Base-by-base conservation (phyloP, 2,329 filamentous ascomycete species). In the Macrophomina pseudophaseolina region DNA sequence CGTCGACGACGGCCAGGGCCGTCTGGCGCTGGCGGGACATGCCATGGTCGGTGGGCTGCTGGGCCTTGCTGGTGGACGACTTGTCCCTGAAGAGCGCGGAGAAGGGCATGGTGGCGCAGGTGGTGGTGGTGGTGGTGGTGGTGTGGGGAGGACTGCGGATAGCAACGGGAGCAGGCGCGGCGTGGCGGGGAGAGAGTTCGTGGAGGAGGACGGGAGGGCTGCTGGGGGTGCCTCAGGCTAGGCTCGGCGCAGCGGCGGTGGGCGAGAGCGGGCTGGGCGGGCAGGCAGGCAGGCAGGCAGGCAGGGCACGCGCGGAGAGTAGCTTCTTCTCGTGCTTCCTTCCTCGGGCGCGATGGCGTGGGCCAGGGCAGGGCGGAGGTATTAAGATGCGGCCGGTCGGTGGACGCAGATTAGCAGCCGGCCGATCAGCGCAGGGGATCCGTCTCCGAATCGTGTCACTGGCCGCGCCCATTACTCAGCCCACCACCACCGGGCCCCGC, bases 11-110 rank as follows among this genome's bases (percentile, higher is more conserved):
- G 40, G 65, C 65, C n/a, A 66, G 65, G 30, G 65, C 65, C 8
- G 75, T 76, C 65, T 68, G 69, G 51, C 74, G 72, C 69, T 75
- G 71, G 38, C 63, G 65, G 11, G 74, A 69, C 64, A 66, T 66
- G 58, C 58, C 42, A 33, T 46, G 8, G 56, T 60, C 53, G 14
- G 8, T 3, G 35, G n/a, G 3, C 18, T 32, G 9, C 23, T 38
- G 40, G 16, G 8, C 18, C 12, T 46, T 32, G 42, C 32, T 33
- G 11, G 5, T 14, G 42, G 58, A 48, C 58, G 58, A 48, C 58
- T 49, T 48, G 42, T 62, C 42, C 42, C 30, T 49, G 23, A 23
- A 23, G 49, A 53, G 30, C 12, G 30, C 16, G 8, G 28, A n/a
- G 49, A 53, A 53, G 12, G 49, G 49, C 49, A 53, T 53, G 2